Evolutionary conservation across 176 grass and related monocot genomes (phyloP).

Genomic region (Lolium multiflorum): DNA sequence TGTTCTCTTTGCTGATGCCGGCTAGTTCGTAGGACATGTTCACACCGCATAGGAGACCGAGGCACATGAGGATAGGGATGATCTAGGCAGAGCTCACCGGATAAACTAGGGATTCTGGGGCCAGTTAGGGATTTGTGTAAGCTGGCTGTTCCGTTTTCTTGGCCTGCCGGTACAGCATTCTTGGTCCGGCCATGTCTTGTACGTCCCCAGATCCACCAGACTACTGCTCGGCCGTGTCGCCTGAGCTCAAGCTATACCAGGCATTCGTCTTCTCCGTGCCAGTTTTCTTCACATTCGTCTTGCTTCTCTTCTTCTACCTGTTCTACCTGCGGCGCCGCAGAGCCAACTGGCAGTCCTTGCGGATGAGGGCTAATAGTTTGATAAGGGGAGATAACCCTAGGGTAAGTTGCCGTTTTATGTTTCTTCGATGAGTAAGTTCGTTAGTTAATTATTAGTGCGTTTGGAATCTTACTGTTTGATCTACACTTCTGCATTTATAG

Average conservation of each 20-base stretch:
- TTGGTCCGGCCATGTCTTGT: slow-evolving; percentile 72
- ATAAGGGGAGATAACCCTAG: slow-evolving; percentile 67
- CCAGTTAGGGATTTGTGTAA: not conserved
- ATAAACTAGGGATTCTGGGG: not conserved
- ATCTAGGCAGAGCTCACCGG: not conserved
- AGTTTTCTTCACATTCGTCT: slow-evolving; percentile 84
- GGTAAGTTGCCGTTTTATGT: slow-evolving; percentile 47
- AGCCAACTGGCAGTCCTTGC: slow-evolving; percentile 85
- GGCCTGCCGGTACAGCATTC: not conserved
- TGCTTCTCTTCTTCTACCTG: slow-evolving; percentile 88
- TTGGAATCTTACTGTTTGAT: slow-evolving; percentile 30
- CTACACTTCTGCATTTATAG: slow-evolving; percentile 57
- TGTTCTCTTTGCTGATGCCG: not conserved
- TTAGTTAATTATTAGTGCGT: slow-evolving; percentile 9
- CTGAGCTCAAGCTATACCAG: slow-evolving; percentile 94
- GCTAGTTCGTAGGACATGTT: not conserved
- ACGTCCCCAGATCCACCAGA: slow-evolving; percentile 65
- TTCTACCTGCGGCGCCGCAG: slow-evolving; percentile 83
- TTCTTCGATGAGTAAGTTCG: slow-evolving; percentile 11
- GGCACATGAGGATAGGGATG: not conserved
- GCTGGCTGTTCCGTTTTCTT: not conserved
- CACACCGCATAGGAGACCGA: not conserved
- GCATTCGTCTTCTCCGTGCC: slow-evolving; percentile 94
- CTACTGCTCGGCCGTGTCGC: slow-evolving; percentile 72
- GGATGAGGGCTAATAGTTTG: slow-evolving; percentile 69